Base-by-base conservation (phyloP, 768 basidiomycete species). In the Galerina sulciceps region DNA sequence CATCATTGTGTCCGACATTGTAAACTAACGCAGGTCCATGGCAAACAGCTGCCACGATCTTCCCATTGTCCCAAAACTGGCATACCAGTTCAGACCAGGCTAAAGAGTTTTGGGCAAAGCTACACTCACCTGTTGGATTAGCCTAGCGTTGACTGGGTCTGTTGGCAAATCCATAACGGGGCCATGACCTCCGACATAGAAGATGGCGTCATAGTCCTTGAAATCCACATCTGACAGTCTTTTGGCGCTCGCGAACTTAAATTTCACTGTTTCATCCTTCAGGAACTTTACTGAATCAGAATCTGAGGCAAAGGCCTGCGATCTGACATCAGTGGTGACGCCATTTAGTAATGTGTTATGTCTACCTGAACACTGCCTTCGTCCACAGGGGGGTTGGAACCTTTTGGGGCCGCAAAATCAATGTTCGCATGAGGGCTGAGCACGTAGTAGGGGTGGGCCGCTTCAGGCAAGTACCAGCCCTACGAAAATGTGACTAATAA, bases 401-500 rank as follows among this genome's bases (percentile, higher is more conserved):
- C 89, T 10, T 71, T 72, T 9, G 87, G 86, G 1, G 85, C 76
- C 1, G 86, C 88, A 61, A 87, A 85, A 53, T 84, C 85, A 65
- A 90, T 81, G 35, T 72, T 73, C 64, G 75, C 78, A 55, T 84
- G 76, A 18, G 82, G 80, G 3, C 70, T 67, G 31, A 88, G 75
- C 55, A 79, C 70, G 66, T 85, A 87, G 73, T 87, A 90, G 1
- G 89, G 88, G 69, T 90, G 90, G 0, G 88, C 87, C 11, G 85
- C 85, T 69, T 94, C 91, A 5, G 90, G 88, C 31, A 91, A 79
- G 71, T 85, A 93, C 86, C 86, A 91, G 18, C 90, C 90, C 87
- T 88, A 57, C 26, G 54, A 38, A 42, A 20, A 52, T 44, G 26
- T 38, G 55, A 44, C 20, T 46, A 15, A 56, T 31, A 22, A 23